Conservation (phyloP, 2,329 filamentous ascomycete genomes). For the Ceratocystis lukuohia region DNA sequence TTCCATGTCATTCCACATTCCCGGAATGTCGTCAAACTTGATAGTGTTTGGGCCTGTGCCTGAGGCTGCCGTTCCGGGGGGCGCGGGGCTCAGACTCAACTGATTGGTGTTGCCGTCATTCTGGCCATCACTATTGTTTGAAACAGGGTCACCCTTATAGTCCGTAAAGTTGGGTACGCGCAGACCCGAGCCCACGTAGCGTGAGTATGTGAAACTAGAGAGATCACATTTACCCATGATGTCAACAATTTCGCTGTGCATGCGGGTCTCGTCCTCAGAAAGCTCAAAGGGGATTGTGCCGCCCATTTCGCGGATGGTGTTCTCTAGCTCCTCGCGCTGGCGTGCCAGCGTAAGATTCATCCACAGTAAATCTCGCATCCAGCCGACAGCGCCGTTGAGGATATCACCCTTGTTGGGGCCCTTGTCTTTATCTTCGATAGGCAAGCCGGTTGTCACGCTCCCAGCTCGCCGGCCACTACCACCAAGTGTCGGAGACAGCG, state of each 20-base stretch:
- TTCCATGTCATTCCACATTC: slow-evolving; percentile 50
- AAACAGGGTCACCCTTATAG: slow-evolving; percentile 59
- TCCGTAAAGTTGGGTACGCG: slow-evolving; percentile 90
- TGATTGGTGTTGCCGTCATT: slow-evolving; percentile 20
- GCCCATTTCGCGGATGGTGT: slow-evolving; percentile 58
- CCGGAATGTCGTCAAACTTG: slow-evolving; percentile 38
- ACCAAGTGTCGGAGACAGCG: slow-evolving; percentile 68
- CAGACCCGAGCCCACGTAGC: slow-evolving; percentile 68
- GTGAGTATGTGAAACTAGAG: slow-evolving; percentile 68
- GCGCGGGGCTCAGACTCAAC: slow-evolving; percentile 8
- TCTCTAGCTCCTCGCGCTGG: slow-evolving; percentile 76
- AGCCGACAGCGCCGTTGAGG: slow-evolving; percentile 89
- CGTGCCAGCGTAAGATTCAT: slow-evolving; percentile 81
- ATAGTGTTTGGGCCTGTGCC: neutral
- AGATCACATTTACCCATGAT: slow-evolving; percentile 69
- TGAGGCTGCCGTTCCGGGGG: neutral
- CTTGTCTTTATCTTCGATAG: slow-evolving; percentile 94
- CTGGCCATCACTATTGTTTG: slow-evolving; percentile 31
- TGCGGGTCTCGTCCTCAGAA: slow-evolving; percentile 84
- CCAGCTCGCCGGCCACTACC: slow-evolving; percentile 67
- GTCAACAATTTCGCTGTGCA: slow-evolving; percentile 85
- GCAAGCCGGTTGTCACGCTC: slow-evolving; percentile 83
- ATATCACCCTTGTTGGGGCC: slow-evolving; percentile 98
- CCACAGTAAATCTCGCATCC: slow-evolving; percentile 98
- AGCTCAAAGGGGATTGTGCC: slow-evolving; percentile 66